These are phyloP conservation scores for Penicillium verhagenii DNA, from an alignment of 495 filamentous ascomycete genomes.

Conservation along the genomic window DNA sequence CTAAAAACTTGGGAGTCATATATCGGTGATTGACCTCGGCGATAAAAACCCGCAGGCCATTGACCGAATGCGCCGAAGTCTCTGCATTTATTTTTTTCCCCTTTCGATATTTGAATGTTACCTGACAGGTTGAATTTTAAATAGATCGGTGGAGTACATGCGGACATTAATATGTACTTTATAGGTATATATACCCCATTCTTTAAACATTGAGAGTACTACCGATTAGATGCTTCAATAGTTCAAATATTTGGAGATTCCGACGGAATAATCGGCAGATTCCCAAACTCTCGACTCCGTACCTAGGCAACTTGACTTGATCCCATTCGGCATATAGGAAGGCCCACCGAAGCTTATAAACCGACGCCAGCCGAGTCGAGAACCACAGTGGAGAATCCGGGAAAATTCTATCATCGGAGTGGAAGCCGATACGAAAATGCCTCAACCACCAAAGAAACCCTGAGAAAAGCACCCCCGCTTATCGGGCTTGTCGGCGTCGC, in stretches of 20 bases:
- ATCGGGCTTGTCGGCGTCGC: constrained; percentile 14
- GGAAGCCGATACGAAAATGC: constrained; percentile 16
- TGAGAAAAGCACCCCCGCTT: not conserved
- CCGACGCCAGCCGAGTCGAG: constrained; percentile 8
- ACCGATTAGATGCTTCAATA: not conserved
- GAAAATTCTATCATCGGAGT: constrained; percentile 12
- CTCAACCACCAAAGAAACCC: constrained; percentile 12
- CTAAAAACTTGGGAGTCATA: too few relatives aligned
- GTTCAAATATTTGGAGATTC: not conserved
- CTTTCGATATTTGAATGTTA: too few relatives aligned
- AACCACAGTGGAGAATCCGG: constrained; percentile 17
- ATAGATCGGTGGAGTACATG: not conserved
- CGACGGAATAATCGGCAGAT: not conserved
- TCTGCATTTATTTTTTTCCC: too few relatives aligned
- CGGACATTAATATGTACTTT: too few relatives aligned
- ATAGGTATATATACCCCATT: too few relatives aligned
- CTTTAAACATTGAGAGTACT: not conserved
- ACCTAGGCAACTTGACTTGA: constrained; percentile 3
- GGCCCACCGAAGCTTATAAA: not conserved
- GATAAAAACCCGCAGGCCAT: too few relatives aligned
- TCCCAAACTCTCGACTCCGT: not conserved
- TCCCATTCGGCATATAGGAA: too few relatives aligned
- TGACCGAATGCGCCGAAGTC: not conserved
- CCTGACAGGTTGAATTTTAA: not conserved
- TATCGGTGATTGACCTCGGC: too few relatives aligned